Evolutionary conservation across 345 rosid species (phyloP).

Genomic region (Aquilaria sinensis): DNA sequence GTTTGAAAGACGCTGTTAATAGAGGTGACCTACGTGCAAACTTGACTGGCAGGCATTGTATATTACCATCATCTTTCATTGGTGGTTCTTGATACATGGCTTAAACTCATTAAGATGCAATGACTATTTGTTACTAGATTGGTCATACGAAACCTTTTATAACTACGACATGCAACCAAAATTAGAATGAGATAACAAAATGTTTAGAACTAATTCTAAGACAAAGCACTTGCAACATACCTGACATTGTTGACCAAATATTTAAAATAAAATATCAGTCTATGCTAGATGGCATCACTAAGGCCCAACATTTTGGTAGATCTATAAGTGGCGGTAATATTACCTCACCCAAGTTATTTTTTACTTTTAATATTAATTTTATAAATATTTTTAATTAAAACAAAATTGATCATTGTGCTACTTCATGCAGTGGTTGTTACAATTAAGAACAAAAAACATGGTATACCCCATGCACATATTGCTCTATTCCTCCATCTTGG

Average conservation of each 20-base stretch:
- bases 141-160: slow-evolving; percentile 4
- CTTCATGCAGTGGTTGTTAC: not conserved
- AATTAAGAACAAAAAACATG: not conserved
- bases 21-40: not conserved
- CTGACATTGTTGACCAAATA: slow-evolving; percentile 1
- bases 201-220: not conserved
- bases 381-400: not conserved
- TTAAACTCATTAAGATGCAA: slow-evolving; percentile 8
- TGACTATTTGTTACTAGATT: not conserved
- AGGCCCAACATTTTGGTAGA: no score
- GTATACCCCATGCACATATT: not conserved
- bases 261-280: slow-evolving; percentile 1
- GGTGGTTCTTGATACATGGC: slow-evolving; percentile 8
- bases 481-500: not conserved
- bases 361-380: not conserved
- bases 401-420: no score
- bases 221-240: not conserved
- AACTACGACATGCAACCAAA: not conserved
- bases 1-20: not conserved
- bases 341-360: not conserved
- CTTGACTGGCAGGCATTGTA: not conserved
- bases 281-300: no score
- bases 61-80: slow-evolving; percentile 5
- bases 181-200: not conserved
- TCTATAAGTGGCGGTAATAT: not conserved